phyloP scores from a whole-genome alignment of 2,329 filamentous ascomycete genomes.

The Fusarium foetens region DNA sequence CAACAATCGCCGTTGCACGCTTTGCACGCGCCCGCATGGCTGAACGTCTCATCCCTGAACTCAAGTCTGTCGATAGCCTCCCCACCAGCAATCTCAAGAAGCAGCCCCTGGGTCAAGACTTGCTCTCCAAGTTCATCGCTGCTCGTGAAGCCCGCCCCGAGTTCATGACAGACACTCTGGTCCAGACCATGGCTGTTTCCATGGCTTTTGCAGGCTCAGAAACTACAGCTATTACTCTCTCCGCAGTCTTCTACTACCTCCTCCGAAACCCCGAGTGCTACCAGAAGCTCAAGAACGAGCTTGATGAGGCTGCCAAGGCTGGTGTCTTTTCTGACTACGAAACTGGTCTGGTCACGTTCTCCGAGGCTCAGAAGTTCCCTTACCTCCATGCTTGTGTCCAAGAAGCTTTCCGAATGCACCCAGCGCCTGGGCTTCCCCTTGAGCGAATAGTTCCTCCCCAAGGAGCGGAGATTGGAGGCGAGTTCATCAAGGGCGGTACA shows the following conservation, averaged over 20 bases:
- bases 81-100: conserved; percentile 51
- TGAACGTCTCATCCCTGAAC: conserved; percentile 66
- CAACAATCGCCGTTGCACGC: conserved; percentile 76
- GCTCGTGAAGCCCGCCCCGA: conserved; percentile 73
- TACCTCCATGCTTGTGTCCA: conserved; percentile 84
- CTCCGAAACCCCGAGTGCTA: conserved; percentile 70
- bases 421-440: conserved; percentile 76
- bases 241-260: conserved; percentile 78
- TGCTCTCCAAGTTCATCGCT: conserved; percentile 78
- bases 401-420: conserved; percentile 80
- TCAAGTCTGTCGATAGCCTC: conserved; percentile 44
- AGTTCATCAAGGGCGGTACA: conserved; percentile 73
- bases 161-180: conserved; percentile 76
- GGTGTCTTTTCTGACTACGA: conserved; percentile 62
- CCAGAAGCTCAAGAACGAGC: conserved; percentile 65
- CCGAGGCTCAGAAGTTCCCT: conserved; percentile 74
- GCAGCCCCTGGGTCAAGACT: conserved; percentile 61
- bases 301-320: conserved; percentile 66
- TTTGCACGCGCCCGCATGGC: conserved; percentile 76
- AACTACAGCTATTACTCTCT: conserved; percentile 80
- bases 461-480: conserved; percentile 71
- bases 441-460: conserved; percentile 76
- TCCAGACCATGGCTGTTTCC: conserved; percentile 76
- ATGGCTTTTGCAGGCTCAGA: conserved; percentile 82
- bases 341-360: conserved; percentile 74